Percentiles rank a stretch among this genome's conserved stretches.
phyloP scores from a whole-genome alignment of 2,329 filamentous ascomycete species.

The Aspergillus uvarum region DNA sequence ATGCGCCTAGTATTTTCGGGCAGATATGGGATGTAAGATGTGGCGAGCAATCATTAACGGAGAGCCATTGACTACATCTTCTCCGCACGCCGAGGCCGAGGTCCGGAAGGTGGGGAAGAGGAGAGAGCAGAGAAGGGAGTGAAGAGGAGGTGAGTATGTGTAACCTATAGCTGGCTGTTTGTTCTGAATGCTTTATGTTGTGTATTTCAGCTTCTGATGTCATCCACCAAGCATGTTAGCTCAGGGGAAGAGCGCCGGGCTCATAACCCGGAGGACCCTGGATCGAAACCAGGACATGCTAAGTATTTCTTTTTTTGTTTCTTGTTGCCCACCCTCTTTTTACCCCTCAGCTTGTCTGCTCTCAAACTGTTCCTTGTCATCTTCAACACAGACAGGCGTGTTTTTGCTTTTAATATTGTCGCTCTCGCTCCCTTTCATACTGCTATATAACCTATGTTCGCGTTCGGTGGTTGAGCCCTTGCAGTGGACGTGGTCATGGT shows the following conservation, averaged over 20 bases:
- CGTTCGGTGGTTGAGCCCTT: too few species aligned
- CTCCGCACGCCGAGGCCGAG: constrained; percentile 26
- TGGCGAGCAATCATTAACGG: not conserved
- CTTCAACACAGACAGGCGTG: too few species aligned
- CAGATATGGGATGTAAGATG: not conserved
- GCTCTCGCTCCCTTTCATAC: not conserved
- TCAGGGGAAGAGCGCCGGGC: constrained; percentile 50
- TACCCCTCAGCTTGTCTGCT: not conserved
- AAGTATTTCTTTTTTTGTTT: not conserved
- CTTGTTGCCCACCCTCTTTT: not conserved
- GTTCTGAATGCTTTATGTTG: too few species aligned
- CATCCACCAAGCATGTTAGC: constrained; percentile 37
- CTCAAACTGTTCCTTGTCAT: too few species aligned
- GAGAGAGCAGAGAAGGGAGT: not conserved
- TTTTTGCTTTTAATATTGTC: not conserved
- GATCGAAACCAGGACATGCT: constrained; percentile 24
- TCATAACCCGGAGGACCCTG: constrained; percentile 46
- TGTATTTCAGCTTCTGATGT: not conserved
- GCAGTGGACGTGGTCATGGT: too few species aligned
- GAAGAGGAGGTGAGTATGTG: not conserved
- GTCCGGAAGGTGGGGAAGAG: too few species aligned
- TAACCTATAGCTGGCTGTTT: too few species aligned
- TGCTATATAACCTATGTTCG: too few species aligned
- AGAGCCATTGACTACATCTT: not conserved
- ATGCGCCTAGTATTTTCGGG: too few species aligned